Base-by-base conservation (phyloP, 768 basidiomycete genomes). In the Lactarius hengduanensis region DNA sequence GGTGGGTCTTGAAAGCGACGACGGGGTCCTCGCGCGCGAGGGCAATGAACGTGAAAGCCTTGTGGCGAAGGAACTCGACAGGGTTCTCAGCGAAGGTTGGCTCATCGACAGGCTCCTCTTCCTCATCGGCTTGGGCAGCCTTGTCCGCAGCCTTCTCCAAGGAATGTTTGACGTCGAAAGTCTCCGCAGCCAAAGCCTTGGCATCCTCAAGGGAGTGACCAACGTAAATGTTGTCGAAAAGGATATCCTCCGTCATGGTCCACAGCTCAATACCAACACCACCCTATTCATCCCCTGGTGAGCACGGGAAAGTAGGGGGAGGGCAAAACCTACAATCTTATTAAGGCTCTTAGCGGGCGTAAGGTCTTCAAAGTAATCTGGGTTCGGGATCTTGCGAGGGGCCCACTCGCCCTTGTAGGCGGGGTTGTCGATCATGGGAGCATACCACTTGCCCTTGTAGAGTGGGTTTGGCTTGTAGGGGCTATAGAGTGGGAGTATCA, bases 401-500 rank as follows among this genome's bases (percentile, higher is more conserved):
- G 87, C 82, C 97, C 97, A 99, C 67, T 86, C 82, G 73, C 97
- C 97, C 78, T 91, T 96, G 90, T 98, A 99, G 53, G 79, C 95
- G 20, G 97, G 97, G 86, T 99, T 98, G 79, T 94, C 90, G 74
- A 98, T 92, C 83, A 90, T 83, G 64, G 96, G 95, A 18, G 96
- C 86, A 59, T 86, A 89, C 97, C 97, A 99, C 77, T 94, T 96
- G 82, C 97, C 97, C 86, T 96, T 97, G 87, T 94, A 99, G 41
- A 80, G 83, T 57, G 96, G 95, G 83, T 98, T 98, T 73, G 87
- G 84, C 82, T 93, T 96, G 82, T 79, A 82, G 34, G 96, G 92
- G 67, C 91, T 91, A 68, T 0, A 64, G 13, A 15, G 36, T 55
- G 36, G 43, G 41, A 64, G 60, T 1, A 59, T 55, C 10, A 34